These are phyloP conservation scores for Dothideomycetes sp. DNA, from an alignment of 2,329 filamentous ascomycete genomes.

Conservation along the genomic window DNA sequence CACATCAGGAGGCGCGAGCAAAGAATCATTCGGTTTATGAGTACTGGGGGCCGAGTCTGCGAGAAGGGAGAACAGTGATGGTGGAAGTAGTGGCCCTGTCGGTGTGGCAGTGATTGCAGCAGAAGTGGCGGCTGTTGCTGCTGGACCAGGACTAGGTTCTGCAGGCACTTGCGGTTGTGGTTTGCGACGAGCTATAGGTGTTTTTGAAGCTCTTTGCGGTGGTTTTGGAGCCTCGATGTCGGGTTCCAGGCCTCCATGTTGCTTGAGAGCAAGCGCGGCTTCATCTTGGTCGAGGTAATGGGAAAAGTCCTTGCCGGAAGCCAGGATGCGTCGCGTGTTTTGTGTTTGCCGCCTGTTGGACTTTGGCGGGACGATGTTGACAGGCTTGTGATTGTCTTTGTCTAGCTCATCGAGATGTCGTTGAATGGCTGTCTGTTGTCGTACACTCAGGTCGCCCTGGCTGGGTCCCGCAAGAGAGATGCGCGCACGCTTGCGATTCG, in stretches of 20 bases:
- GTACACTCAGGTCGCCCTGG: conserved; percentile 50
- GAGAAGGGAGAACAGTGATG: conserved; percentile 10
- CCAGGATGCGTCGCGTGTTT: conserved; percentile 66
- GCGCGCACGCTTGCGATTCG: conserved; percentile 61
- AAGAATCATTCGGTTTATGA: conserved; percentile 3
- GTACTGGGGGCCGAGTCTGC: conserved; percentile 15
- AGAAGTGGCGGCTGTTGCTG: neutral
- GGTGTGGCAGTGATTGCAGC: conserved; percentile 5
- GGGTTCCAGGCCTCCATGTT: conserved; percentile 20
- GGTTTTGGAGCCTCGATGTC: conserved; percentile 1
- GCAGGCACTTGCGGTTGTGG: conserved; percentile 32
- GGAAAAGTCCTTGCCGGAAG: conserved; percentile 72
- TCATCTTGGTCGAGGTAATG: conserved; percentile 76
- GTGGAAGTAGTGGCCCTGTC: neutral
- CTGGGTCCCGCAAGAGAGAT: conserved; percentile 34
- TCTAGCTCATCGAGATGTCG: conserved; percentile 77
- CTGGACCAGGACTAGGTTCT: conserved; percentile 31
- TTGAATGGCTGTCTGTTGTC: conserved; percentile 71
- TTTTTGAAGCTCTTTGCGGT: conserved; percentile 26
- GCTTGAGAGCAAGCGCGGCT: conserved; percentile 41
- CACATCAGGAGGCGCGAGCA: conserved; percentile 20
- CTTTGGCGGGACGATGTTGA: conserved; percentile 59
- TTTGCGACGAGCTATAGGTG: conserved; percentile 26
- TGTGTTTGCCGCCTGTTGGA: conserved; percentile 49
- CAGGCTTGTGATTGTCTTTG: conserved; percentile 51